Conservation (phyloP, 2,329 filamentous ascomycete species). For the Ceratocystis papillata region DNA sequence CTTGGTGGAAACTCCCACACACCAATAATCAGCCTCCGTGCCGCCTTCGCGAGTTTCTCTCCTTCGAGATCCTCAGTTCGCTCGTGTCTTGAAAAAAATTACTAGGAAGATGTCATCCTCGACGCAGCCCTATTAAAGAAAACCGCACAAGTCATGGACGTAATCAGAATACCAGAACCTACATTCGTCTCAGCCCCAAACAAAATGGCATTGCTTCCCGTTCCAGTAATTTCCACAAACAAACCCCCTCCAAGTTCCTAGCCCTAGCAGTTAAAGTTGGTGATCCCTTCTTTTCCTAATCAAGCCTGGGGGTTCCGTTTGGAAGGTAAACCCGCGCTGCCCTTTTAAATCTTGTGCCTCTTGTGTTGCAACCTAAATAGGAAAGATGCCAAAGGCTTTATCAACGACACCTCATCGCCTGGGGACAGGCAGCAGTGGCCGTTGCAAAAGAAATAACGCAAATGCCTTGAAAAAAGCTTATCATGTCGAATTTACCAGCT, state of each 20-base stretch:
- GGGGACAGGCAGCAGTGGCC: background rate
- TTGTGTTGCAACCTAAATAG: constrained; percentile 9
- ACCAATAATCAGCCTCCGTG: too few relatives aligned
- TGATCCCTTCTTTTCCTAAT: constrained; percentile 13
- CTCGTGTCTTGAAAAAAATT: too few relatives aligned
- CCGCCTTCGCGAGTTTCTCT: too few relatives aligned
- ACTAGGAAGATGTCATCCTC: too few relatives aligned
- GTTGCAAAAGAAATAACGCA: background rate
- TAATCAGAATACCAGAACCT: background rate
- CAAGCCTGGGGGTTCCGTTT: constrained; percentile 1
- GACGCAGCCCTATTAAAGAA: too few relatives aligned
- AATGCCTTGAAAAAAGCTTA: background rate
- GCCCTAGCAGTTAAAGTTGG: constrained; percentile 1
- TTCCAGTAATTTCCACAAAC: background rate
- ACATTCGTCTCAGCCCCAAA: background rate
- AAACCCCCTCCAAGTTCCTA: background rate
- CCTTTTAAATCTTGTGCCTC: constrained; percentile 1
- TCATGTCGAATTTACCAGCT: too few relatives aligned
- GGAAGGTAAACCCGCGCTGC: background rate
- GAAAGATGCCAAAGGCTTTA: constrained; percentile 9
- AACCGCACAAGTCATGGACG: background rate
- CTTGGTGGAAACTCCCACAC: too few relatives aligned
- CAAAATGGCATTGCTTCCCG: background rate
- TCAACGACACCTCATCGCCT: background rate
- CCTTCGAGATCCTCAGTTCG: too few relatives aligned